Percentiles rank a stretch among this genome's conserved stretches.
These are phyloP conservation scores for Blastomyces percursus DNA, from an alignment of 2,329 filamentous ascomycete genomes.

Conservation along the genomic window DNA sequence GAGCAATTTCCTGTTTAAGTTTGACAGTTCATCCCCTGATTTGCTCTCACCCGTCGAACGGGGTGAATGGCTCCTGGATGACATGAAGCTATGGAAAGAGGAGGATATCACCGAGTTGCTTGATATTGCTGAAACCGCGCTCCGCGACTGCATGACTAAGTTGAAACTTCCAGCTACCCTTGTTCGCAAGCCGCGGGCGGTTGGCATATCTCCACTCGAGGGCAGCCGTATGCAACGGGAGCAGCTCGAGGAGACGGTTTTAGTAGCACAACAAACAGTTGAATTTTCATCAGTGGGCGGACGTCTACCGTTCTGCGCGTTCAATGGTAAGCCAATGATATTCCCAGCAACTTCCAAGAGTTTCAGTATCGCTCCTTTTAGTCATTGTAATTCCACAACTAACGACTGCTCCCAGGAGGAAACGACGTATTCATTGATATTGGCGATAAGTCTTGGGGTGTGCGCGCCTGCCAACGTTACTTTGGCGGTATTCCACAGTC, in stretches of 20 bases:
- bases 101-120: constrained; percentile 68
- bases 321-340: constrained; percentile 53
- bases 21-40: constrained; percentile 52
- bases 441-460: constrained; percentile 94
- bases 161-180: constrained; percentile 70
- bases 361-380: background rate
- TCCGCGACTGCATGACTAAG: constrained; percentile 68
- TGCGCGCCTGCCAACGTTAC: constrained; percentile 81
- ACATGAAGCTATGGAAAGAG: constrained; percentile 43
- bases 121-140: constrained; percentile 74
- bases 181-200: constrained; percentile 78
- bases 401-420: constrained; percentile 45
- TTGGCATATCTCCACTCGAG: constrained; percentile 60
- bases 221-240: constrained; percentile 67
- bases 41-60: constrained; percentile 55
- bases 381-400: background rate
- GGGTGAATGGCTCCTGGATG: constrained; percentile 49
- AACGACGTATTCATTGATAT: constrained; percentile 98
- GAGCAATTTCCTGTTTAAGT: constrained; percentile 88
- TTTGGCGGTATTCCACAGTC: constrained; percentile 66
- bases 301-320: constrained; percentile 81
- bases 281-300: constrained; percentile 63
- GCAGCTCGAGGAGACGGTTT: constrained; percentile 86
- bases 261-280: constrained; percentile 85
- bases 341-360: background rate